Percentiles rank a stretch among this genome's conserved stretches.
phyloP scores from a whole-genome alignment of 2,329 filamentous ascomycete genomes.

The Pochonia chlamydosporia region DNA sequence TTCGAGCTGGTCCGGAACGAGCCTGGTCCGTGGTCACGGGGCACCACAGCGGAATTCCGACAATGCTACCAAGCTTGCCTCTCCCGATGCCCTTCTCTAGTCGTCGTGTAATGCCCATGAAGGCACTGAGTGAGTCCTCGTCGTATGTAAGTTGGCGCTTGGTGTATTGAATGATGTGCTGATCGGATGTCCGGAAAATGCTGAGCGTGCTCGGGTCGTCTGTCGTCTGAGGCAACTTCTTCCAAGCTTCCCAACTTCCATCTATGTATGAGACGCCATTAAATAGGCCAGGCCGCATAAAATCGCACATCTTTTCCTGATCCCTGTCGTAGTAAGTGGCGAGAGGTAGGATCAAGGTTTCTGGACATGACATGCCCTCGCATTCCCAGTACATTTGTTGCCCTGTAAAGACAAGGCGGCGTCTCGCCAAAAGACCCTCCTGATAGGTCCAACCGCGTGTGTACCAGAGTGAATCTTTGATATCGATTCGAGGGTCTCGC shows the following conservation, averaged over 20 bases:
- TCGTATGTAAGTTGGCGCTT: slow-evolving; percentile 21
- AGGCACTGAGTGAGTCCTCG: slow-evolving; percentile 26
- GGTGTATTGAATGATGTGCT: slow-evolving; percentile 27
- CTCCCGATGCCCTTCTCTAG: slow-evolving; percentile 23
- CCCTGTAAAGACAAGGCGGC: slow-evolving; percentile 32
- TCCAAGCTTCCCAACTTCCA: slow-evolving; percentile 30
- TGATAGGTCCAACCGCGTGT: slow-evolving; percentile 34
- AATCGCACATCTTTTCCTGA: slow-evolving; percentile 29
- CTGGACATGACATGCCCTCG: slow-evolving; percentile 30
- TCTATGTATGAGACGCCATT: slow-evolving; percentile 29
- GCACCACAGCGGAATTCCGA: slow-evolving; percentile 27
- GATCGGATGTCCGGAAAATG: slow-evolving; percentile 28
- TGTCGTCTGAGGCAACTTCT: slow-evolving; percentile 19
- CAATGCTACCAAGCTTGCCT: slow-evolving; percentile 22
- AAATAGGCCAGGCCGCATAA: slow-evolving; percentile 27
- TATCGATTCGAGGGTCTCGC: slow-evolving; percentile 21
- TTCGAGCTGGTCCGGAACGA: slow-evolving; percentile 18
- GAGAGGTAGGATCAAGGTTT: slow-evolving; percentile 25
- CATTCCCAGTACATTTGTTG: slow-evolving; percentile 35
- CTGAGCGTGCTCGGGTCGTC: slow-evolving; percentile 28
- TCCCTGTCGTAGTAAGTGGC: slow-evolving; percentile 25
- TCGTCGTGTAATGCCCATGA: slow-evolving; percentile 23
- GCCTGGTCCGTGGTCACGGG: slow-evolving; percentile 11
- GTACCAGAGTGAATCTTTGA: slow-evolving; percentile 27
- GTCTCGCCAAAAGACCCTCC: slow-evolving; percentile 29